A percentile compares a stretch with the other conserved stretches of the same genome.
phyloP scores from a whole-genome alignment of 2,329 filamentous ascomycete species.

The Pezicula rhizophila region DNA sequence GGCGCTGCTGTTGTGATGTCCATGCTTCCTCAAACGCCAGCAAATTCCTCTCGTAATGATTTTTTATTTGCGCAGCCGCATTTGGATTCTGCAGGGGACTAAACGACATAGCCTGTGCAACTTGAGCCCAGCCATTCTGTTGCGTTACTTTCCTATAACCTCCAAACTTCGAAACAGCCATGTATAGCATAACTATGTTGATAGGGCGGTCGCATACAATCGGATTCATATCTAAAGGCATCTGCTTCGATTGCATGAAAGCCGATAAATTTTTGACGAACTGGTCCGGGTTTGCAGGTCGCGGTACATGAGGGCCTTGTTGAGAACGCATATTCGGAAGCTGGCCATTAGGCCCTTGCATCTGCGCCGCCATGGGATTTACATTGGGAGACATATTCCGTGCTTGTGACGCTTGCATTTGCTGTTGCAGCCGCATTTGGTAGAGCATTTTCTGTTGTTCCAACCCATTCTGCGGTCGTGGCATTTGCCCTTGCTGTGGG shows the following conservation, averaged over 20 bases:
- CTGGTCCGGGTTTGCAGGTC: constrained; percentile 51
- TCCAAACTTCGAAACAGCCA: constrained; percentile 67
- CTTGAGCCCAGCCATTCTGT: constrained; percentile 65
- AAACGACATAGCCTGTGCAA: constrained; percentile 62
- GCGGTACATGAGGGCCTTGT: constrained; percentile 35
- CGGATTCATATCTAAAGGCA: constrained; percentile 70
- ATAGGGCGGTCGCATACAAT: constrained; percentile 67
- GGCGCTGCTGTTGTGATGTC: constrained; percentile 46
- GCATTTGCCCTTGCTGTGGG: constrained; percentile 28
- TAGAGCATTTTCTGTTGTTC: constrained; percentile 72
- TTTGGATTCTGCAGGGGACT: constrained; percentile 56
- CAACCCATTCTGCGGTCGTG: constrained; percentile 47
- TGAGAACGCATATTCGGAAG: constrained; percentile 48
- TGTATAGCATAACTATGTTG: constrained; percentile 72
- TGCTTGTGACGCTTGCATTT: constrained; percentile 48
- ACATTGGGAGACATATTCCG: constrained; percentile 36
- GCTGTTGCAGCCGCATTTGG: constrained; percentile 77
- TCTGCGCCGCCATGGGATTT: constrained; percentile 33
- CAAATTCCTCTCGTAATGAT: constrained; percentile 71
- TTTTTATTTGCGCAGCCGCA: constrained; percentile 64
- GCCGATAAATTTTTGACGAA: constrained; percentile 70
- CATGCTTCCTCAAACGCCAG: constrained; percentile 70
- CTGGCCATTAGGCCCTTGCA: constrained; percentile 53
- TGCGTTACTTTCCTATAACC: constrained; percentile 70
- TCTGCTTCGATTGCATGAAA: constrained; percentile 71